Conservation (phyloP, 2,329 filamentous ascomycete species). For the Hyphodiscus sp. region DNA sequence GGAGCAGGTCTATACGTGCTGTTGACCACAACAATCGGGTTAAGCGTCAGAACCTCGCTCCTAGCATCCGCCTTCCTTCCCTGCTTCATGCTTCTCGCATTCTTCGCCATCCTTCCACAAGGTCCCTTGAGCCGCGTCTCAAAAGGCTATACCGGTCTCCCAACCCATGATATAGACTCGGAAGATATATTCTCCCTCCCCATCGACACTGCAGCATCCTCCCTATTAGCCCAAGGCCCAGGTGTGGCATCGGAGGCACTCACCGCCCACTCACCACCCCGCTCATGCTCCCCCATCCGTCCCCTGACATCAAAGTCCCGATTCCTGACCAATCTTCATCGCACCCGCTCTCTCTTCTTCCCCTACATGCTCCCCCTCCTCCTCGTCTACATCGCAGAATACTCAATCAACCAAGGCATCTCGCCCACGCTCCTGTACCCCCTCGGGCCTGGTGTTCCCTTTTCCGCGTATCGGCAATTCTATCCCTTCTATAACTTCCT, state of each 20-base stretch:
- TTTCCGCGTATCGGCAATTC: slow-evolving; percentile 75
- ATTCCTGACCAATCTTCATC: slow-evolving; percentile 38
- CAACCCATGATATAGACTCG: slow-evolving; percentile 33
- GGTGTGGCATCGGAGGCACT: slow-evolving; percentile 36
- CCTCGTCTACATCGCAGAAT: slow-evolving; percentile 91
- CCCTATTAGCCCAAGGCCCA: slow-evolving; percentile 41
- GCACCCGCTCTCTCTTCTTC: slow-evolving; percentile 64
- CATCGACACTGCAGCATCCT: slow-evolving; percentile 38
- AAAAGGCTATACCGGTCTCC: slow-evolving; percentile 47
- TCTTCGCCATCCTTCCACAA: slow-evolving; percentile 73
- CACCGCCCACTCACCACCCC: slow-evolving; percentile 24
- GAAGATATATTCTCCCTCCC: slow-evolving; percentile 34
- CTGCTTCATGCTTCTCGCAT: slow-evolving; percentile 74
- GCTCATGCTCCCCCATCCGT: slow-evolving; percentile 3
- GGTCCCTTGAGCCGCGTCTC: slow-evolving; percentile 51
- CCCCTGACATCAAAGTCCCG: slow-evolving; percentile 37
- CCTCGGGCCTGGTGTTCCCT: slow-evolving; percentile 61
- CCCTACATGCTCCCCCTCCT: slow-evolving; percentile 85
- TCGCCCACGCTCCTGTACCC: slow-evolving; percentile 86
- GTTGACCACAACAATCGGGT: slow-evolving; percentile 71
- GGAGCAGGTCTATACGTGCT: slow-evolving; percentile 85
- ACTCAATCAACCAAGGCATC: slow-evolving; percentile 95
- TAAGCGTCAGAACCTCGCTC: slow-evolving; percentile 68
- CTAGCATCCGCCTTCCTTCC: slow-evolving; percentile 75
- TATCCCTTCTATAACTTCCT: slow-evolving; percentile 94